Base-by-base conservation (phyloP, 768 basidiomycete species). In the Asterophora parasitica region DNA sequence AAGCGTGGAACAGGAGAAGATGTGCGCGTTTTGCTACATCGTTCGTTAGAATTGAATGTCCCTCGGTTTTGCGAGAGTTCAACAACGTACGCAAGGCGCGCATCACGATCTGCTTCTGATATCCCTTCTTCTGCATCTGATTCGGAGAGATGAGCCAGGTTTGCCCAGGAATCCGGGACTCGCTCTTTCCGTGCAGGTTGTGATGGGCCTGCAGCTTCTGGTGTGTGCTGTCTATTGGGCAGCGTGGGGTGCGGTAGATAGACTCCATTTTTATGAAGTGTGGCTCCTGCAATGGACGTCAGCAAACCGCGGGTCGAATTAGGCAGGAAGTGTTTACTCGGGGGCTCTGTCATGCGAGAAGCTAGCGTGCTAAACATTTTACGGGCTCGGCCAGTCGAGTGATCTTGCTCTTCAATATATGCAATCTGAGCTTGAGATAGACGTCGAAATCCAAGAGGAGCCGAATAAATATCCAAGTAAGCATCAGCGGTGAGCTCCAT, bases 341-440 rank as follows among this genome's bases (percentile, higher is more conserved):
- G 9, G 19, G 7, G 9, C 53, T 53, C 46, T 52, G 52, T 48
- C 51, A 39, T 32, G 37, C 37, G 45, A 35, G 39, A 37, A 42
- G 33, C 41, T 15, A 53, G 33, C 6, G 41, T 61, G 42, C 61
- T 56, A 20, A 86, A 77, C 51, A 92, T 65, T 49, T 65, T 68
- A 51, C 70, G 66, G 10, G 79, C 80, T 54, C 93, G 75, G 19
- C 76, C 76, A 2, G 91, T 92, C 17, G 73, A 59, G 19, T 58
- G 61, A 61, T 96, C 94, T 62, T 96, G 88, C 42, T 71, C 71
- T 12, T 69, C 66, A 19, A 96, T 62, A 59, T 90, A 96, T 10
- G 73, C 67, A 10, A 74, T 65, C 62, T 96, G 94, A 3, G 63
- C 61, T 28, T 62, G 58, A 3, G 78, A 78, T 33, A 65, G 61